Base-by-base conservation (phyloP, 2,329 filamentous ascomycete species). In the Hysterium pulicare region DNA sequence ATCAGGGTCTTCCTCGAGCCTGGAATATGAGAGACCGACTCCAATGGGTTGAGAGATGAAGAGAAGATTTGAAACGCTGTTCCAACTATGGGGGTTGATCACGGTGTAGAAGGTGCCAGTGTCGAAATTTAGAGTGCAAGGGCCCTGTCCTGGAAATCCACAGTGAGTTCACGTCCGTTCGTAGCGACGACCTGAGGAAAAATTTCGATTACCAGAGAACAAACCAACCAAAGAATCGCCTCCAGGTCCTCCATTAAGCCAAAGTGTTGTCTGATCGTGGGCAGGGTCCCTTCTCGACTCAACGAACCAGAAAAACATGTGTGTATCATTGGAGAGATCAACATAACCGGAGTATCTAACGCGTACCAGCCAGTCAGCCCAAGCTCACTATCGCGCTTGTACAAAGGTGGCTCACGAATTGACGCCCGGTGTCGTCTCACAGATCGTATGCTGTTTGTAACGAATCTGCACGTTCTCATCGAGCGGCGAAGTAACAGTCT, bases 331-430 rank as follows among this genome's bases (percentile, higher is more conserved):
- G 8, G 46, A 40, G 4, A 79, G 63, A 55, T 76, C 70, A n/a
- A 79, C 71, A 45, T 78, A 79, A 24, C 77, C 76, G 2, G 72
- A 71, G 57, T 78, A 82, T 13, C n/a, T n/a, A n/a, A n/a, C n/a
- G n/a, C n/a, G n/a, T n/a, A n/a, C n/a, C n/a, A n/a, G n/a, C n/a
- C n/a, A n/a, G n/a, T n/a, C n/a, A n/a, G n/a, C n/a, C n/a, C n/a
- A n/a, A n/a, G n/a, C n/a, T n/a, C n/a, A n/a, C n/a, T n/a, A n/a
- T n/a, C n/a, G n/a, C n/a, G n/a, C n/a, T n/a, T n/a, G n/a, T n/a
- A n/a, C n/a, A n/a, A n/a, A n/a, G n/a, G n/a, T n/a, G n/a, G n/a
- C n/a, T n/a, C n/a, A n/a, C 9, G 70, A 72, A 48, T 69, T 74
- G 40, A 76, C 71, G 10, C 67, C 65, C 3, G 65, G 61, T 1